Conservation (phyloP, 2,329 filamentous ascomycete genomes). For the Stachybotrys chartarum region DNA sequence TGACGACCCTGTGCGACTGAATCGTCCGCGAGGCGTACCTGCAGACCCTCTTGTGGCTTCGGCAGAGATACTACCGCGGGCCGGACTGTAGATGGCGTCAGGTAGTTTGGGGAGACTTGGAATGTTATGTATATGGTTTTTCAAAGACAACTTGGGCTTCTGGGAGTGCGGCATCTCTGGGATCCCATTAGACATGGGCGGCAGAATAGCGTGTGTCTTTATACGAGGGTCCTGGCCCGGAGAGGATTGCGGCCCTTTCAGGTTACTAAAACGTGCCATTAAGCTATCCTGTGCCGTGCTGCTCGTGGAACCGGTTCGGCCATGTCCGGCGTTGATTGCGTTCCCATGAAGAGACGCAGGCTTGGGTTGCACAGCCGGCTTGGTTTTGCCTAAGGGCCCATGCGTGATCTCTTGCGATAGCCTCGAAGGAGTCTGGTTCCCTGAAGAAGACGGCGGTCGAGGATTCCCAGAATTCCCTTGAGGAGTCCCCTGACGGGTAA, state of each 20-base stretch:
- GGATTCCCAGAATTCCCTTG: conserved; percentile 7
- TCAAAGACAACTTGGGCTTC: conserved; percentile 38
- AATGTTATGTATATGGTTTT: conserved; percentile 42
- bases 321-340: conserved; percentile 27
- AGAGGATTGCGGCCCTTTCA: conserved; percentile 36
- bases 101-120: conserved; percentile 61
- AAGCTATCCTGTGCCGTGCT: conserved; percentile 38
- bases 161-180: conserved; percentile 43
- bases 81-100: conserved; percentile 72
- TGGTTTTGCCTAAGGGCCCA: conserved; percentile 21
- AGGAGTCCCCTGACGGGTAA: conserved; percentile 7
- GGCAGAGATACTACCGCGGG: conserved; percentile 60
- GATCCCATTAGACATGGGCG: conserved; percentile 35
- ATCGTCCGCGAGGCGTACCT: conserved; percentile 57
- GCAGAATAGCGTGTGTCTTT: conserved; percentile 38
- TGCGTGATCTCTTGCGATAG: conserved; percentile 7
- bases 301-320: conserved; percentile 16
- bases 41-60: conserved; percentile 59
- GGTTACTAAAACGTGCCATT: conserved; percentile 48
- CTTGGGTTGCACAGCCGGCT: conserved; percentile 55
- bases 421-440: conserved; percentile 5
- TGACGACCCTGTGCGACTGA: conserved; percentile 51
- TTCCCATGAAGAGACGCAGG: conserved; percentile 60
- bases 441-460: not conserved
- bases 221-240: conserved; percentile 46